Evolutionary conservation across 2,329 filamentous ascomycete genomes (phyloP), one percentile per base, ranked within the genome.

Genomic region (Hirsutella rhossiliensis): DNA sequence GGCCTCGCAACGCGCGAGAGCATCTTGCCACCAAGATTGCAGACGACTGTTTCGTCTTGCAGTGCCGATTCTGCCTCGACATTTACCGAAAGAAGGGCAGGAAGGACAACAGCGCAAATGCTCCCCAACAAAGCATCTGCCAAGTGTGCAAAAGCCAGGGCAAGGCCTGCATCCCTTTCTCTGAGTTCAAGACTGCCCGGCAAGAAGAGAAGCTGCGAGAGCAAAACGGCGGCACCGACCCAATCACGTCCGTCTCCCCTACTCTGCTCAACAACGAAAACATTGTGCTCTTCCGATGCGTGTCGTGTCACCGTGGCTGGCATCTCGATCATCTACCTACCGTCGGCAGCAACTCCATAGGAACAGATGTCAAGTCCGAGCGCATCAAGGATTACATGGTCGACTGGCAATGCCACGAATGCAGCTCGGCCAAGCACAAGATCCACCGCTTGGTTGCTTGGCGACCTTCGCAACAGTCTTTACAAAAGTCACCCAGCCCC

Each of bases 1-100:
- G 90, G 1, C 69, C 73, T 41, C 78, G 92, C 41, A 76, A 74
- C 42, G 68, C 61, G 12, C 76, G 92, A 47, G 87, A 95, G n/a
- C 92, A 97, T 59, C 67, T 92, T 31, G 87, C 87, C 11, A 97
- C 88, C 20, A 98, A 97, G 60, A 64, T 96, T 43, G 80, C 71
- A 2, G 69, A 82, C 1, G 78, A 82, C 2, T 64, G 82, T 32
- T 97, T 94, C 53, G 81, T 98, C 15, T 67, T 98, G 34, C 92
- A 98, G 59, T 98, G 92, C 64, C 82, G 80, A 51, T 84, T 81
- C 45, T 98, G 92, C 59, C 74, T 97, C 48, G 82, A 82, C 4
- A 57, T 73, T 18, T 73, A 80, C 39, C 67, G 69, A 48, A 80
- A 79, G 56, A 89, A 84, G 54, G 87, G 96, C 50, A 49, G 55